Evolutionary conservation across 139 green algal species (phyloP), one percentile per base, ranked within the genome.

Genomic region (Auxenochlorella pyrenoidosa): DNA sequence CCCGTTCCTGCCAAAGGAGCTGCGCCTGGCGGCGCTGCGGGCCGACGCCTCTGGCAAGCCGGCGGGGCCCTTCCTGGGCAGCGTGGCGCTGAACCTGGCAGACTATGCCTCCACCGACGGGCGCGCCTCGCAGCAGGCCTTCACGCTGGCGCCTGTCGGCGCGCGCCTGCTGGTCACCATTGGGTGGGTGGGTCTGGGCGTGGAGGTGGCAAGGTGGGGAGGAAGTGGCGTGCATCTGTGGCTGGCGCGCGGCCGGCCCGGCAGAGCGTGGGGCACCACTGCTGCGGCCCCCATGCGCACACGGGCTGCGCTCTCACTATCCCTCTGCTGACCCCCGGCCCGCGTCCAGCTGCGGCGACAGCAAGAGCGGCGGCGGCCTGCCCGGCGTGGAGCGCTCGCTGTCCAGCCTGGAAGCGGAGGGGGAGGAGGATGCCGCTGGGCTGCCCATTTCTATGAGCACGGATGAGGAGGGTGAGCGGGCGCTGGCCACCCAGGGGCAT

Each of bases 101-200:
- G 84, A 83, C 41, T 88, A 65, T 83, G 84, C 84, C 1, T 19
- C n/a, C 4, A 30, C 30, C 12, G 66, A 60, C 3, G 75, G 75
- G 30, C 40, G 66, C 2, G 8, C 51, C 77, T 2, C 59, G 82
- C 84, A 88, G 59, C 58, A 88, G 58, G 41, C 71, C 0, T 51
- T 87, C 18, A 36, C 59, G 41, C 12, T 88, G 71, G 30, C 40
- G 19, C 30, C 47, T 5, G 15, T 59, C 0, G 51, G 41, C 38
- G 75, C 58, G 12, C 32, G 44, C 59, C 84, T 88, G 59, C 84
- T 88, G 58, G 34, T 88, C 18, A 83, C 84, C 19, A 65, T 88
- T 40, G 40, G 58, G 73, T 88, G 84, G 1, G 38, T 30, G 15
- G 19, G 77, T 3, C n/a, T 5, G 76, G 32, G 5, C 3, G 16